Evolutionary conservation across 1,284 basidiomycete species (phyloP), one percentile per base, ranked within the genome.

Genomic region (Ustilago tritici): DNA sequence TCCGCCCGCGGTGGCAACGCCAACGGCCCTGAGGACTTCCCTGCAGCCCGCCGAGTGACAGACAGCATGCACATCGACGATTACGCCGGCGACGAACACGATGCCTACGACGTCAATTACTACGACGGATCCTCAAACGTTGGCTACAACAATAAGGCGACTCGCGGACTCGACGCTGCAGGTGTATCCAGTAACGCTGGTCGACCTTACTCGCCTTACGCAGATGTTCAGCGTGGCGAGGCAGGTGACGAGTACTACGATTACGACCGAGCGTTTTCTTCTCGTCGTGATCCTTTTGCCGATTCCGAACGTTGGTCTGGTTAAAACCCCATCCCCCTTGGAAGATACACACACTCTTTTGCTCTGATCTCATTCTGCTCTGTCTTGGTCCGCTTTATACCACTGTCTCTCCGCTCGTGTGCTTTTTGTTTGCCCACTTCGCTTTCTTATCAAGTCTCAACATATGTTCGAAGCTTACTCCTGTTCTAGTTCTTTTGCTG

Each of bases 31-130:
- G 47, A 56, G 1, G 63, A 65, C 56, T 61, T 60, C 41, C 64
- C 72, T 1, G 28, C 60, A n/a, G 61, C 70, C 1, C 56, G 61
- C 49, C 62, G 66, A 2, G 47, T 70, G 9, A 67, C 66, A 4
- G 63, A 70, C 38, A 65, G 62, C 59, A 74, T 69, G 65, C 66
- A 61, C 49, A 28, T 70, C 34, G 61, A 67, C 19, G 65, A 70
- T 38, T 56, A 66, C 34, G 36, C 47, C 1, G 50, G 34, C 58
- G 74, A 76, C 56, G 74, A 76, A 47, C 62, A 76, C 50, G 74
- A 69, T 15, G 69, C 62, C 9, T 69, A 73, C 65, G 78, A 75
- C 36, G 74, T 69, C 56, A 72, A 70, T 50, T 73, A 79, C 63
- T 79, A 79, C 65, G 78, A 79, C 43, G 78, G 74, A 14, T 67